A percentile compares a stretch with the other conserved stretches of the same genome.
Conservation (phyloP, 495 filamentous ascomycete species). For the Aspergillus cristatus region DNA sequence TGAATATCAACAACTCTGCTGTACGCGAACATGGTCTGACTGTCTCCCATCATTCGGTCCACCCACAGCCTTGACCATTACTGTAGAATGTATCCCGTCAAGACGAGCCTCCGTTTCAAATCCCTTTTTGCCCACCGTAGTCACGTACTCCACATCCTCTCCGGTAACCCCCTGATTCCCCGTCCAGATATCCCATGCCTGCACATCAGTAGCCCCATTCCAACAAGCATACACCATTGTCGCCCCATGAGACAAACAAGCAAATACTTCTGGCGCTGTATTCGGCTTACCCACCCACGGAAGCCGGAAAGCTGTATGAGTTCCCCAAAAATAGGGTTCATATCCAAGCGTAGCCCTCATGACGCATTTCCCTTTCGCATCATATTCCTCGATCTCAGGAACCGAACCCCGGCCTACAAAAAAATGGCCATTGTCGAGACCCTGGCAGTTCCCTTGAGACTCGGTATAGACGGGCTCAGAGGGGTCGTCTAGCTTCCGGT, state of each 20-base stretch:
- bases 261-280: slow-evolving; percentile 8
- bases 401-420: slow-evolving; percentile 34
- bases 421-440: slow-evolving; percentile 25
- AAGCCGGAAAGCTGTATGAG: slow-evolving; percentile 13
- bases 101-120: too few relatives aligned
- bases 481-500: slow-evolving; percentile 13
- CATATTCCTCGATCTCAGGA: slow-evolving; percentile 35
- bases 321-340: slow-evolving; percentile 1
- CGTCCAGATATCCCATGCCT: too few relatives aligned
- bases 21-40: too few relatives aligned
- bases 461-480: slow-evolving; percentile 17
- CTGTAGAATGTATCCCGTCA: too few relatives aligned
- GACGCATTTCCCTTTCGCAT: slow-evolving; percentile 6
- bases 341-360: slow-evolving; percentile 8
- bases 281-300: slow-evolving; percentile 10
- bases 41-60: too few relatives aligned
- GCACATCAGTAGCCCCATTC: slow-evolving; percentile 25
- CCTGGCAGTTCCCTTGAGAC: slow-evolving; percentile 33
- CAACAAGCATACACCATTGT: slow-evolving; percentile 21
- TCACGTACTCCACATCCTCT: too few relatives aligned
- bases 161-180: too few relatives aligned
- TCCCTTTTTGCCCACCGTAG: too few relatives aligned
- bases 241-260: not conserved
- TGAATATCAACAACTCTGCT: too few relatives aligned
- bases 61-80: too few relatives aligned